Base-by-base conservation (phyloP, 306 rosid species). In the Trifolium dubium region DNA sequence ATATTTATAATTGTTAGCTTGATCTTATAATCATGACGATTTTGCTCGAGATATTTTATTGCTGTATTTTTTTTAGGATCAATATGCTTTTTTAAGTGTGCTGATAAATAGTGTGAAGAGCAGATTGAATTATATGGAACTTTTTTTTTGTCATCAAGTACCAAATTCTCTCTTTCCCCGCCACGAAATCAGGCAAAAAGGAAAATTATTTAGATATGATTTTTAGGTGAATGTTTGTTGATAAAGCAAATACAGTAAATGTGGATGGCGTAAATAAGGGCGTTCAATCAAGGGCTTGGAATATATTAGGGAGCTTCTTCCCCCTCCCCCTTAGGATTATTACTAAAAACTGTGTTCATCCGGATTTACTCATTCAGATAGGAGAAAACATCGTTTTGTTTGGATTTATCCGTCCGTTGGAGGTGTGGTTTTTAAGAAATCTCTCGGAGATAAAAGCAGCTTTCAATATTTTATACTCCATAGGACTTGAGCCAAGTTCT, bases 1-100 rank as follows among this genome's bases (percentile, higher is more conserved):
- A 75, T 88, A 64, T 77, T 37, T 53, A 62, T 80, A 61, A 58
- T 68, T 73, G 41, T 79, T 66, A 71, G 78, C 54, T 54, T 78
- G 29, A 56, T 58, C 56, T 73, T 73, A 31, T 34, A 56, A 73
- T 10, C 46, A 11, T 74, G 82, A 82, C 77, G 79, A 82, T 80
- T 82, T 87, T 79, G 78, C 64, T 63, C 39, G 70, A 66, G 50
- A 56, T 62, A 70, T 76, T 74, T 23, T 50, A 34, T 60, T 5
- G 28, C 53, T 78, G 59, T 66, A 72, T 69, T 73, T 72, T 61
- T 72, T 53, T 59, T 23, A 56, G 86, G 51, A 79, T 56, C 51
- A 56, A 29, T 78, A 47, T 78, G 61, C 37, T 47, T 37, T 56
- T 69, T 53, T 15, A 8, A 67, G 54, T 55, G 68, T 44, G 44